These are phyloP conservation scores for Parietichytrium sp. DNA, from an alignment of 108 stramenopile species.

Conservation along the genomic window DNA sequence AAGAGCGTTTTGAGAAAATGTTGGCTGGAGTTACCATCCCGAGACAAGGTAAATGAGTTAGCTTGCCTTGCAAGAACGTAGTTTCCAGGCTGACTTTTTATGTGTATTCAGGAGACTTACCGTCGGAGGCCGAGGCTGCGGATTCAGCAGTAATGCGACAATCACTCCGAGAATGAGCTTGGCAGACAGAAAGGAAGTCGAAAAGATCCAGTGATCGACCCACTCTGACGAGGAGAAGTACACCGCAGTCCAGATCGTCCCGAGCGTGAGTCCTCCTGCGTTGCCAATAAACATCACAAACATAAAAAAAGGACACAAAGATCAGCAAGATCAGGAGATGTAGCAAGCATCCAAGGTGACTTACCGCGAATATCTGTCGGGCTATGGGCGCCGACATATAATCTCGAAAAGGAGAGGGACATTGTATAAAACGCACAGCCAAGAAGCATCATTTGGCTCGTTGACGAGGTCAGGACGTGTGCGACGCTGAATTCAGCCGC, in stretches of 20 bases:
- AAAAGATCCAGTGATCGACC: neutral
- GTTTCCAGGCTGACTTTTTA: too few species aligned
- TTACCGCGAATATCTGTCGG: constrained; percentile 25
- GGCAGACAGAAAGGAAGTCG: neutral
- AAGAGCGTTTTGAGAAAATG: constrained; percentile 29
- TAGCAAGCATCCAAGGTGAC: too few species aligned
- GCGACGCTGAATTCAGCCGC: neutral
- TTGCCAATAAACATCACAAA: too few species aligned
- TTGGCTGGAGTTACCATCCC: too few species aligned
- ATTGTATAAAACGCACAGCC: neutral
- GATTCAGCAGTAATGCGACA: neutral
- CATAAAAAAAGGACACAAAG: too few species aligned
- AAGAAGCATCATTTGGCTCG: neutral
- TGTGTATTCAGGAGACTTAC: too few species aligned
- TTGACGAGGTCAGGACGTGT: neutral
- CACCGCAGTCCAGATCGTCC: neutral
- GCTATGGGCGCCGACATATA: constrained; percentile 9
- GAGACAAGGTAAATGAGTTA: too few species aligned
- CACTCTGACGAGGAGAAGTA: neutral
- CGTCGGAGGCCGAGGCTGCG: constrained; percentile 1
- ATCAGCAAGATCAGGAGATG: too few species aligned
- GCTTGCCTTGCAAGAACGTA: too few species aligned
- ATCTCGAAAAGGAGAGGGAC: neutral
- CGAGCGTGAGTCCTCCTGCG: constrained; percentile 33
- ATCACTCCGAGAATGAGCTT: neutral